Evolutionary conservation across 108 stramenopile genomes (phyloP), one percentile per base, ranked within the genome.

Genomic region (Craspedostauros australis): DNA sequence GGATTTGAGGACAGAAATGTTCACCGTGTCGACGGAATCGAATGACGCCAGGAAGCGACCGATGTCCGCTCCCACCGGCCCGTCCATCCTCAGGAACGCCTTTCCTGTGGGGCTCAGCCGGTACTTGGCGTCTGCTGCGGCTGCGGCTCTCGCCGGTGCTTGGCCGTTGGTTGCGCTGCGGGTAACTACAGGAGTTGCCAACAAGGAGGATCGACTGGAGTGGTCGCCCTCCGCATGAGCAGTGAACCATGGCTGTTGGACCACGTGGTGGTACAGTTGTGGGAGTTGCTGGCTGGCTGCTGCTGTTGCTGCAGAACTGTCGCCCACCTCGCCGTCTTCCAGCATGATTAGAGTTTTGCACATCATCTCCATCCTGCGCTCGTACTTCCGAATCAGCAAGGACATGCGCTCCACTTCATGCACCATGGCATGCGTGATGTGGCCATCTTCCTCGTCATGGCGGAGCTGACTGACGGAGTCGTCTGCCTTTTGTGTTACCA

Each of bases 281-380:
- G 51, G 30, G 22, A 68, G 21, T 27, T 46, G 39, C 39, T 39
- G 39, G 22, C 43, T 31, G 20, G 23, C 18, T 25, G 46, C 31
- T 14, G 37, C 38, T 39, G 30, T 58, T 7, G 39, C 48, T 3
- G 57, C 57, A 5, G 31, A 30, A 4, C 53, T 39, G 15, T 12
- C 15, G n/a, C 30, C 44, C 0, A 30, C 53, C 18, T 7, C 19
- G 16, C 31, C 29, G 9, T 55, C 50, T 11, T 52, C 66, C 7
- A 59, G 5, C 2, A 58, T 19, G 9, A 68, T 29, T 29, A 68
- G 29, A 11, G 66, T 60, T 40, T 54, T 52, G 37, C 66, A 68
- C 12, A 51, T 45, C 8, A 44, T 60, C 48, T 68, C 66, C 9
- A 68, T 37, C 30, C 60, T 68, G 14, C 40, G 53, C 30, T 68